Evolutionary conservation across 495 filamentous ascomycete species (phyloP).

Genomic region (Penicillium crystallinum): DNA sequence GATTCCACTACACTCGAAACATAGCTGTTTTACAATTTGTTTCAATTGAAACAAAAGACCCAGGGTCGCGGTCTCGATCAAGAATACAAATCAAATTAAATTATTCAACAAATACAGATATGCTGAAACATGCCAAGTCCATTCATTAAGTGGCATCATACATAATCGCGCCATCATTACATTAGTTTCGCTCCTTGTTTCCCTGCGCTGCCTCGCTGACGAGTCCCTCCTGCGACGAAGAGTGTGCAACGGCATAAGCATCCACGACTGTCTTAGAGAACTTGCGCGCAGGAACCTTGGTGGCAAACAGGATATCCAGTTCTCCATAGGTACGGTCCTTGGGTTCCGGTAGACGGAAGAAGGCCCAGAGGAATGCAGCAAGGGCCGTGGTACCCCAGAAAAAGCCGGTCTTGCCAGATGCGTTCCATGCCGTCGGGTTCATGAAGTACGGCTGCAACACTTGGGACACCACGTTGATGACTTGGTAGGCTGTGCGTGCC

Average conservation of each 20-base stretch:
- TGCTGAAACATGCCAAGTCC: background rate
- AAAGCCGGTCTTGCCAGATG: constrained; percentile 61
- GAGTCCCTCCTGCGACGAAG: constrained; percentile 19
- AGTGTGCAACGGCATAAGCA: constrained; percentile 37
- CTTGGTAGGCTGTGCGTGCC: constrained; percentile 60
- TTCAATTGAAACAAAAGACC: too few species aligned
- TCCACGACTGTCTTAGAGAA: constrained; percentile 55
- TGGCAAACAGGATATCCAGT: constrained; percentile 60
- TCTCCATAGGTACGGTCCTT: constrained; percentile 62
- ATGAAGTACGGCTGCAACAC: constrained; percentile 65
- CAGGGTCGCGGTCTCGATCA: background rate
- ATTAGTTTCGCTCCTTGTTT: constrained; percentile 9
- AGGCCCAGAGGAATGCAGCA: constrained; percentile 58
- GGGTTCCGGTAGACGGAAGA: constrained; percentile 65
- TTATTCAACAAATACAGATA: background rate
- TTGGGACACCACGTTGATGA: constrained; percentile 56
- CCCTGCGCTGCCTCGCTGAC: constrained; percentile 10
- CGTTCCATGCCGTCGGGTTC: constrained; percentile 62
- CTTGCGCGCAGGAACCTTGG: constrained; percentile 52
- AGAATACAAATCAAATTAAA: background rate
- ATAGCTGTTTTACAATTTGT: too few species aligned
- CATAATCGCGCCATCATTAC: background rate
- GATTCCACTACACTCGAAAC: too few species aligned
- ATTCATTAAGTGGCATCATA: background rate
- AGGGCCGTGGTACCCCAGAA: constrained; percentile 65